These are phyloP conservation scores for Stachybotrys echinatus DNA, from an alignment of 2,329 filamentous ascomycete species.

Conservation along the genomic window DNA sequence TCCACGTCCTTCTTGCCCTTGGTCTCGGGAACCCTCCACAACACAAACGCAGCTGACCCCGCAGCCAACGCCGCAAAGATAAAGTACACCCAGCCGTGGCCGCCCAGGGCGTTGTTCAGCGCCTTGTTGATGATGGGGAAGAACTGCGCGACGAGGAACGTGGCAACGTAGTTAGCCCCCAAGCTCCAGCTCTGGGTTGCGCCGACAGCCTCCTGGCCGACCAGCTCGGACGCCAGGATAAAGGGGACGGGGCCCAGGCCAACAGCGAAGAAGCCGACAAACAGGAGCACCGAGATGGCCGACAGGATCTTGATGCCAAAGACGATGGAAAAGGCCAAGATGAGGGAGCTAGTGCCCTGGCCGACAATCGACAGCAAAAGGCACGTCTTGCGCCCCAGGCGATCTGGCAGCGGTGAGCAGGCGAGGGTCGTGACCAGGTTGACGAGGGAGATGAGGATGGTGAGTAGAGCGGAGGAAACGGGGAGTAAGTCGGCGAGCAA, in stretches of 20 bases:
- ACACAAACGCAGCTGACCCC: conserved; percentile 66
- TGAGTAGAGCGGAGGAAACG: conserved; percentile 75
- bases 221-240: conserved; percentile 86
- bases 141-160: conserved; percentile 89
- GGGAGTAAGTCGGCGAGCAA: conserved; percentile 77
- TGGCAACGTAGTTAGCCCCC: conserved; percentile 83
- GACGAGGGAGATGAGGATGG: conserved; percentile 79
- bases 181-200: conserved; percentile 86
- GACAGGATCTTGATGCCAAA: conserved; percentile 69
- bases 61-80: conserved; percentile 76
- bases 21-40: conserved; percentile 76
- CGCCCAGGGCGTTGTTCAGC: conserved; percentile 58
- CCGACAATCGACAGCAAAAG: conserved; percentile 77
- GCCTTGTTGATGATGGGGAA: conserved; percentile 81
- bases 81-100: conserved; percentile 81
- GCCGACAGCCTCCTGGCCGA: conserved; percentile 84
- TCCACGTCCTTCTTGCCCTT: conserved; percentile 77
- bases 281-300: conserved; percentile 74
- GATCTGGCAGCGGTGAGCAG: conserved; percentile 81
- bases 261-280: conserved; percentile 85
- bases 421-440: conserved; percentile 79
- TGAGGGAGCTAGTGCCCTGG: conserved; percentile 73
- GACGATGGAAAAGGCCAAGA: conserved; percentile 76
- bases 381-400: conserved; percentile 80
- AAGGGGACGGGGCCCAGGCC: conserved; percentile 93